Evolutionary conservation across 2,329 filamentous ascomycete species (phyloP).

Genomic region (Daldinia eschscholtzii): DNA sequence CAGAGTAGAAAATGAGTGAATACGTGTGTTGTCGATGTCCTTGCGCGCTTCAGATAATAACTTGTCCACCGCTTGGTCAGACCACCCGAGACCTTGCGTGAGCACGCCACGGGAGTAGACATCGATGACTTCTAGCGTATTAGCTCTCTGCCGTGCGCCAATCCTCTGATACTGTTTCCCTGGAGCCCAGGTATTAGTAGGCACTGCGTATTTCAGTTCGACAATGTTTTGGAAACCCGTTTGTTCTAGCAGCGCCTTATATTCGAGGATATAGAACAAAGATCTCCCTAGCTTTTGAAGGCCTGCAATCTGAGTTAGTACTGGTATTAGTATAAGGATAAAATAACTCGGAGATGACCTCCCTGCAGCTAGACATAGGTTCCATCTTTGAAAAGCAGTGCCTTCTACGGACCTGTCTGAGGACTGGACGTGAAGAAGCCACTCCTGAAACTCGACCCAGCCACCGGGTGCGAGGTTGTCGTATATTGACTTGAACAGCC

Average conservation of each 20-base stretch:
- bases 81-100: constrained; percentile 44
- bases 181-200: constrained; percentile 50
- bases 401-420: constrained; percentile 52
- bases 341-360: not conserved
- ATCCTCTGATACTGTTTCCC: constrained; percentile 50
- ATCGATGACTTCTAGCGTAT: constrained; percentile 49
- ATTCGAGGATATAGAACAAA: constrained; percentile 48
- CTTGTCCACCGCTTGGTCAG: constrained; percentile 43
- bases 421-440: constrained; percentile 51
- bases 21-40: constrained; percentile 48
- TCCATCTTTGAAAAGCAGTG: constrained; percentile 52
- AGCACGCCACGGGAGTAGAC: constrained; percentile 45
- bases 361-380: constrained; percentile 28
- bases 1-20: constrained; percentile 51
- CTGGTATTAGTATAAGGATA: not conserved
- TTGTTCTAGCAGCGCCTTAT: constrained; percentile 45
- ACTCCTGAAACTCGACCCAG: constrained; percentile 56
- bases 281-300: constrained; percentile 51
- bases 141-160: constrained; percentile 49
- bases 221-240: constrained; percentile 47
- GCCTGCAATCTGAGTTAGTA: constrained; percentile 38
- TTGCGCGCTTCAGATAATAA: constrained; percentile 45
- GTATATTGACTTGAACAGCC: constrained; percentile 50
- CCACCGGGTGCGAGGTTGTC: constrained; percentile 53
- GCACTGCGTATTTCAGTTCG: constrained; percentile 49